Evolutionary conservation across 805 yeast species (phyloP), one percentile per base, ranked within the genome.

Genomic region (Kodamaea restingae): DNA sequence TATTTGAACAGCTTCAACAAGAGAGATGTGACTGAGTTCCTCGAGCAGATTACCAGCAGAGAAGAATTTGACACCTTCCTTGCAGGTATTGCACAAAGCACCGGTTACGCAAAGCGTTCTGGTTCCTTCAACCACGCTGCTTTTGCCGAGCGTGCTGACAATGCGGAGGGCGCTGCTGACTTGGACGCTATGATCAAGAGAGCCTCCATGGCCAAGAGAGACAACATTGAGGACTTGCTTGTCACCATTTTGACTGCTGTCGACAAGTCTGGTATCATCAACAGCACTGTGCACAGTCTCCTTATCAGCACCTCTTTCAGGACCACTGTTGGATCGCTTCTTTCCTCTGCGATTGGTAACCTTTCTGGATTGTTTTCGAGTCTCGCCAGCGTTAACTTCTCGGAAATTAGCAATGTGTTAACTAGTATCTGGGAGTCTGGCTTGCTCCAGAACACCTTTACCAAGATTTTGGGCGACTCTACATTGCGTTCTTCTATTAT

Each of bases 141-240:
- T 9, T 35, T 35, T 21, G 38, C 26, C 8, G 15, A n/a, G 8
- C 32, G 32, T 17, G 12, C 32, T 30, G 32, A 30, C 32, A 30
- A 30, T 17, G 32, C 15, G 12, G 21, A 30, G 18, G 17, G 12
- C 32, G 3, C 15, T 12, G 32, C 12, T 9, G 32, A 30, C 4
- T 30, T 30, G 32, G 36, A 33, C 8, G 29, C 21, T 7, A 24
- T 21, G 26, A 20, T 33, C 32, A 25, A 25, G 28, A 32, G 27
- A 26, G 22, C 20, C 7, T n/a, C 26, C 15, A 21, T 20, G 11
- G 29, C 14, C 18, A 59, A 49, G 39, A 55, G 65, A 47, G 62
- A 55, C 45, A 61, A 61, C 36, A 44, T 60, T 32, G 58, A 52
- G 35, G 62, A 59, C 31, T 56, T 61, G 42, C 46, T 57, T 21